These are phyloP conservation scores for Apiotrichum gracile DNA, from an alignment of 1,284 basidiomycete genomes.

Conservation along the genomic window DNA sequence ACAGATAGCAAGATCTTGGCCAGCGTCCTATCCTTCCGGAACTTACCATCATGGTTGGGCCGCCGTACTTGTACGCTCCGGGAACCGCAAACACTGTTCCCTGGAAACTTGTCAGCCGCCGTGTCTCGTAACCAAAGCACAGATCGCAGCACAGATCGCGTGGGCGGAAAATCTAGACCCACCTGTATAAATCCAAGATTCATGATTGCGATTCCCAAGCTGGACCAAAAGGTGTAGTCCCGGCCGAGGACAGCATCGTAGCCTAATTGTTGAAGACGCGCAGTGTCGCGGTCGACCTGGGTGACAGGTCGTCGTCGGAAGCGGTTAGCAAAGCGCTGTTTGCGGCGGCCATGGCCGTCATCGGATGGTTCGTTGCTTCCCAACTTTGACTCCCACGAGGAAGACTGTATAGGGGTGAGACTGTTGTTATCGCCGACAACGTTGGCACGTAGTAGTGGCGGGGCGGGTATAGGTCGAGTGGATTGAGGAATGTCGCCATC, in stretches of 20 bases:
- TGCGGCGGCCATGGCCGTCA: background rate
- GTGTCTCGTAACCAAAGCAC: no score
- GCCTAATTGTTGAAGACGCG: constrained; percentile 41
- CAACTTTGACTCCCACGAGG: background rate
- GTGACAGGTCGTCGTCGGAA: constrained; percentile 3
- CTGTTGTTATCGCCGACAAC: background rate
- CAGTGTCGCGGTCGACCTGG: constrained; percentile 36
- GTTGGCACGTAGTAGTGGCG: constrained; percentile 13
- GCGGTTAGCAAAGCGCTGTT: background rate
- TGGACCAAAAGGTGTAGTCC: constrained; percentile 47
- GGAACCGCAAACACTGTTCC: constrained; percentile 43
- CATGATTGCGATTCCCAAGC: constrained; percentile 37
- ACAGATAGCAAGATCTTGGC: no score
- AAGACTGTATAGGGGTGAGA: constrained; percentile 1
- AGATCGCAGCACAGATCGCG: no score
- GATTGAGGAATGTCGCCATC: constrained; percentile 24
- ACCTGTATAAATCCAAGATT: constrained; percentile 43
- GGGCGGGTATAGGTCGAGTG: constrained; percentile 31
- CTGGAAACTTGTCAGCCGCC: constrained; percentile 15
- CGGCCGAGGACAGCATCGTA: constrained; percentile 45
- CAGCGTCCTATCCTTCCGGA: no score
- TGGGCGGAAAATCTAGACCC: no score
- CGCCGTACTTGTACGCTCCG: constrained; percentile 42
- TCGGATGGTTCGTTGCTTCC: background rate
- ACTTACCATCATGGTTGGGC: constrained; percentile 41